Percentiles rank a stretch among this genome's conserved stretches.
phyloP scores from a whole-genome alignment of 345 rosid species.

The Populus pruinosa region DNA sequence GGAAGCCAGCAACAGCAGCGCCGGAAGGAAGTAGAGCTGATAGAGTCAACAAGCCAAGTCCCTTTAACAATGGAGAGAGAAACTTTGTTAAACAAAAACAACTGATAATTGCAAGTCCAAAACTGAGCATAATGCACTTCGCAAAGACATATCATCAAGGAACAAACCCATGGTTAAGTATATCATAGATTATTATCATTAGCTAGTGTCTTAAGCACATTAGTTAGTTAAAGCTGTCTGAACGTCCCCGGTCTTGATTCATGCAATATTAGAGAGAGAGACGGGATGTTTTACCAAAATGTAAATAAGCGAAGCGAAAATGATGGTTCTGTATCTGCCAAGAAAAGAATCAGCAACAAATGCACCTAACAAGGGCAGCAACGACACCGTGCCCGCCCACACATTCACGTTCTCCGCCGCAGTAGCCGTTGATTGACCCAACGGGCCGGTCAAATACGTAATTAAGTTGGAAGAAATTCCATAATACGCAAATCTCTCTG shows the following conservation, averaged over 20 bases:
- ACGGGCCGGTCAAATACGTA: conserved; percentile 26
- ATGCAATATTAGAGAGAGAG: background rate
- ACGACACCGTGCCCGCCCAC: conserved; percentile 15
- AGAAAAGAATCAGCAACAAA: conserved; percentile 26
- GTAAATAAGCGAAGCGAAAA: conserved; percentile 21
- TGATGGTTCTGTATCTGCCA: conserved; percentile 22
- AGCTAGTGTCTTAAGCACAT: too few species aligned
- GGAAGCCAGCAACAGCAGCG: conserved; percentile 3
- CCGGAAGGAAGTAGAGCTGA: conserved; percentile 17
- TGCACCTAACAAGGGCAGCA: conserved; percentile 25
- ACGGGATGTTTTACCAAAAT: conserved; percentile 7
- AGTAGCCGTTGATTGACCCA: conserved; percentile 25
- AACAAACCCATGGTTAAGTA: too few species aligned
- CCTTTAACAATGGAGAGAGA: conserved; percentile 7
- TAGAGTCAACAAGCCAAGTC: conserved; percentile 25
- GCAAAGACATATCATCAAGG: background rate
- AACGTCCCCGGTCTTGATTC: too few species aligned
- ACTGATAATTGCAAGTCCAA: background rate
- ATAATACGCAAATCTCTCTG: conserved; percentile 23
- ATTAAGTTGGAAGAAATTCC: conserved; percentile 23
- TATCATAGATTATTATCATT: too few species aligned
- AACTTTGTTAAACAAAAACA: background rate
- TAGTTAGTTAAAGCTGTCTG: too few species aligned
- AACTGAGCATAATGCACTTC: background rate
- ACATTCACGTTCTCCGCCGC: conserved; percentile 28